These are phyloP conservation scores for Babesia gibsoni DNA, from an alignment of 169 alveolate genomes.

Conservation along the genomic window DNA sequence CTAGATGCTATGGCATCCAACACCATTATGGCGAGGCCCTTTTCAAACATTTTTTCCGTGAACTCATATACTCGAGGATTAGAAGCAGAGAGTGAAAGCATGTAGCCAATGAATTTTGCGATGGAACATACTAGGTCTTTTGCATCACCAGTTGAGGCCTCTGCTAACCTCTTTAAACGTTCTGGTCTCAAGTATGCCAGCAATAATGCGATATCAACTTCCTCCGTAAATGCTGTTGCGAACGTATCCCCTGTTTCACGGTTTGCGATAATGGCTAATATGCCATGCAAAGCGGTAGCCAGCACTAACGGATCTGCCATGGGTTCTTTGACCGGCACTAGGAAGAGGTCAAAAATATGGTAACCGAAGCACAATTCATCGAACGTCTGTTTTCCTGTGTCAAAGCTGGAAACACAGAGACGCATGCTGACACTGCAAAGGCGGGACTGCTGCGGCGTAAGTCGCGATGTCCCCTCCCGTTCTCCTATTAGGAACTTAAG, in stretches of 20 bases:
- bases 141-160: neutral
- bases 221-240: constrained; percentile 26
- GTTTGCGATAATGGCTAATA: constrained; percentile 1
- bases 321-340: constrained; percentile 56
- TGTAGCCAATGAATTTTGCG: neutral
- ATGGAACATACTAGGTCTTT: neutral
- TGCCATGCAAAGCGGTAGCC: constrained; percentile 36
- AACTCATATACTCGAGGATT: neutral
- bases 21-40: constrained; percentile 25
- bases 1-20: constrained; percentile 8
- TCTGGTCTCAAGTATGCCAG: constrained; percentile 29
- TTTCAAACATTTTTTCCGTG: constrained; percentile 33
- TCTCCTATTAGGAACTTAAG: constrained; percentile 49
- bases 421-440: constrained; percentile 5
- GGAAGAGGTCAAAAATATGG: constrained; percentile 47
- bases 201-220: constrained; percentile 8
- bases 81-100: neutral
- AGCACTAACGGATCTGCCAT: constrained; percentile 43
- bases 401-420: neutral
- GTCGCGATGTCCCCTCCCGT: constrained; percentile 39
- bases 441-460: constrained; percentile 21
- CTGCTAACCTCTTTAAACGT: constrained; percentile 1
- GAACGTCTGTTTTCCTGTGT: neutral
- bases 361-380: constrained; percentile 56
- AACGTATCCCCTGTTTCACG: constrained; percentile 13